Base-by-base conservation (phyloP, 805 yeast species). In the Starmerella apis region DNA sequence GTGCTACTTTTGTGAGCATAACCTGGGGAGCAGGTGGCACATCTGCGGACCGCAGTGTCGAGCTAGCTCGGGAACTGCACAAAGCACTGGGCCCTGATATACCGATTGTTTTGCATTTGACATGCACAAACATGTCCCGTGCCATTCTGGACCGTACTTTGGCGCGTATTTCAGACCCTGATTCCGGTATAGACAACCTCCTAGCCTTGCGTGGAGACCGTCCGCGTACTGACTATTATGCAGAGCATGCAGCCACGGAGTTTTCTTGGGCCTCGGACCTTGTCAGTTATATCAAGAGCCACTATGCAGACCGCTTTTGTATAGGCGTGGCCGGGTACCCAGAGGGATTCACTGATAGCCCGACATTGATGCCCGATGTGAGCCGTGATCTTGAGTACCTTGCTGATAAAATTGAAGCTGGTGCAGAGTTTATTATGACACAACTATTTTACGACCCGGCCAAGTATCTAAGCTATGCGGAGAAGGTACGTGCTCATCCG, bases 11-110 rank as follows among this genome's bases (percentile, higher is more conserved):
- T 64, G 81, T 90, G 48, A 86, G 95, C 3, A 83, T 92, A 13
- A 92, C 99, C 0, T 92, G 97, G 96, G 98, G 97, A 30, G 97
- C 98, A 4, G 97, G 97, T 36, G 98, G 98, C 2, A 80, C 94
- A 4, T 86, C 96, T 9, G 79, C 90, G 43, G 82, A 78, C 44
- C 87, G 86, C 68, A 85, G 96, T 0, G 66, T 92, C 51, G 90
- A 85, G 39, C 71, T 92, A 51, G 95, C 96, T 1, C 71, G 77
- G 22, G 74, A 84, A 2, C 82, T 94, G 58, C 86, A 83, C 60
- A 68, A 74, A 42, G 86, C 81, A 44, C 71, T 88, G 51, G 58
- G 56, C 22, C 49, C 54, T 6, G 81, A 82, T 3, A 68, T 90
- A n/a, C 86, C 96, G 3, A 86, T 95, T 0, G 88, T 95, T 57